Percentiles rank a stretch among this genome's conserved stretches.
These are phyloP conservation scores for Conticribra weissflogii DNA, from an alignment of 108 stramenopile species.

Conservation along the genomic window DNA sequence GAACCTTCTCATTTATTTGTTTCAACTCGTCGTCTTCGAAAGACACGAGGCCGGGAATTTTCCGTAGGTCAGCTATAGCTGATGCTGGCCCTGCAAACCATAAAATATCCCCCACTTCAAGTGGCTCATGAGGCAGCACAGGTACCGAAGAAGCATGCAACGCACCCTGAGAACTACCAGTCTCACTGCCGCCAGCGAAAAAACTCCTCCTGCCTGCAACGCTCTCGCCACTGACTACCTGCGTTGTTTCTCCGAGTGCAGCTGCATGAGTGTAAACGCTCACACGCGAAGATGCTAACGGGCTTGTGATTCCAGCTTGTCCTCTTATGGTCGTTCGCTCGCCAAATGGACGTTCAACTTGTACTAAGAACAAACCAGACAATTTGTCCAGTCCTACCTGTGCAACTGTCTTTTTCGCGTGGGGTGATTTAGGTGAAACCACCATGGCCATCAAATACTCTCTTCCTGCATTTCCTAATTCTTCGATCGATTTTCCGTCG, in stretches of 20 bases:
- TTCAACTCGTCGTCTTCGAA: slow-evolving; percentile 69
- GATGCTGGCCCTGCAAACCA: slow-evolving; percentile 75
- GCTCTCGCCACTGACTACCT: background rate
- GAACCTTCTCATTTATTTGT: slow-evolving; percentile 72
- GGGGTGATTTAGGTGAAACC: slow-evolving; percentile 59
- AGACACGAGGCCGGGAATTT: slow-evolving; percentile 76
- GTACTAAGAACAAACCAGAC: slow-evolving; percentile 73
- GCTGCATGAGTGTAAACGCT: background rate
- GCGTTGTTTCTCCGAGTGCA: no score
- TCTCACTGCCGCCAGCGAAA: background rate
- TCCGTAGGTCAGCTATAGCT: slow-evolving; percentile 65
- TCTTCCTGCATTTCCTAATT: slow-evolving; percentile 21
- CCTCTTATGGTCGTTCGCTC: background rate
- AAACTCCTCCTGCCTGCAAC: background rate
- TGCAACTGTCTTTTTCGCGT: slow-evolving; percentile 53
- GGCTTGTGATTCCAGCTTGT: no score
- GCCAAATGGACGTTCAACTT: slow-evolving; percentile 69
- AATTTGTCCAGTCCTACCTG: slow-evolving; percentile 71
- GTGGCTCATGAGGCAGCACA: slow-evolving; percentile 70
- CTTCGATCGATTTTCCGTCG: slow-evolving; percentile 10
- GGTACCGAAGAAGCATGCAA: slow-evolving; percentile 51
- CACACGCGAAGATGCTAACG: no score
- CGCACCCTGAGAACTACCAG: background rate
- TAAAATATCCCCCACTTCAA: slow-evolving; percentile 54
- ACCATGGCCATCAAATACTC: slow-evolving; percentile 84